Evolutionary conservation across 2,329 filamentous ascomycete genomes (phyloP), one percentile per base, ranked within the genome.

Genomic region (Aspergillus sp.): DNA sequence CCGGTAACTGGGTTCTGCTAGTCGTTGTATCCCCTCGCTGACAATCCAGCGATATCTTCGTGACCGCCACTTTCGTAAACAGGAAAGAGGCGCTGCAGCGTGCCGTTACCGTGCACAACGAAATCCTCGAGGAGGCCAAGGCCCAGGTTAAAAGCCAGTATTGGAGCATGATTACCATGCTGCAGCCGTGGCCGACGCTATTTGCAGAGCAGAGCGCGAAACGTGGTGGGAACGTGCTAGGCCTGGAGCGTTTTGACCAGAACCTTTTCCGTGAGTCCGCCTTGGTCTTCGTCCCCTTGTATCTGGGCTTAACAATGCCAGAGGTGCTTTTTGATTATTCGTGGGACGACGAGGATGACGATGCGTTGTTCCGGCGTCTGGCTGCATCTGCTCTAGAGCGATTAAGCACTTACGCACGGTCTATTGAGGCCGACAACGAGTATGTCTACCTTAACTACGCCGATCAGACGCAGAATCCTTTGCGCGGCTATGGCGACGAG

Each of bases 391-490:
- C 51, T 4, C 52, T 58, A 0, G 48, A 43, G 26, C 42, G 50
- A n/a, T 44, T 48, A 5, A 55, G 53, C 0, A 38, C 63, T 0
- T 46, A 57, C 24, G 47, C 45, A 1, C 40, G 40, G 19, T 39
- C 34, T 2, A 32, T 43, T 17, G 45, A 33, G 7, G 35, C 30
- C 10, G 52, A 61, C 32, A 50, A 51, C 1, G 67, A 54, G 20
- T 36, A 41, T 24, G 35, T 69, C 19, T 69, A 69, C 41, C 54
- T 66, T 29, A 69, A 71, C 42, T 71, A 71, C 33, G 66, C 66
- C 1, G 54, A 57, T 6, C 44, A 49, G 22, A 51, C 51, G 15
- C 64, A 72, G 49, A 44, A 63, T 15, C 58, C 66, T 1, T 49
- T 69, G 14, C 15, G 42, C 0, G 45, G 56, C 8, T 71, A 69